phyloP scores from a whole-genome alignment of 768 basidiomycete species.

The Pleurotus sapidus region DNA sequence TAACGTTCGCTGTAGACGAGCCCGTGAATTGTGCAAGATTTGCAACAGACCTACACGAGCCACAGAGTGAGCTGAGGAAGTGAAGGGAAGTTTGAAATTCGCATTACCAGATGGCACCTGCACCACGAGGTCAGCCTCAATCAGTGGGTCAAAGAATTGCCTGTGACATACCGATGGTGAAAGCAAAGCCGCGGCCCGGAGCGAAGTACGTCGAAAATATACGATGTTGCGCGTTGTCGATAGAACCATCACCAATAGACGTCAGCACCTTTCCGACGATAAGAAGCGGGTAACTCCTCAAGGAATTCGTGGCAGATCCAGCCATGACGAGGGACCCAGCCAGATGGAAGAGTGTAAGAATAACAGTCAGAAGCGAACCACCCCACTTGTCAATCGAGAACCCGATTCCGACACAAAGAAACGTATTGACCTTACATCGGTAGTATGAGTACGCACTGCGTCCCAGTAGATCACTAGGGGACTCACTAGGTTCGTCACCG shows the following conservation, averaged over 20 bases:
- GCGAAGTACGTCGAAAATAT: constrained; percentile 43
- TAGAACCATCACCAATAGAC: constrained; percentile 35
- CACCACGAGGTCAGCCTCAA: constrained; percentile 9
- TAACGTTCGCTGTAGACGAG: constrained; percentile 38
- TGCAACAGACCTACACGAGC: constrained; percentile 27
- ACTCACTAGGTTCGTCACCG: constrained; percentile 32
- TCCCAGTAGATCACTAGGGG: too few species aligned
- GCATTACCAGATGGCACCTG: constrained; percentile 29
- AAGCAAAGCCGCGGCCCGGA: constrained; percentile 36
- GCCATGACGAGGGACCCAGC: constrained; percentile 33
- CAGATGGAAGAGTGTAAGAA: constrained; percentile 34
- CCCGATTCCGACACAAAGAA: constrained; percentile 36
- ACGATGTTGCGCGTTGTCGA: constrained; percentile 41
- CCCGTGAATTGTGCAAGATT: constrained; percentile 39
- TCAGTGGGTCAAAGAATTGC: neutral
- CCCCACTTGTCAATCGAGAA: constrained; percentile 41
- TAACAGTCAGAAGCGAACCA: constrained; percentile 31
- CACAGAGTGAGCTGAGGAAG: neutral
- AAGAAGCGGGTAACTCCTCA: constrained; percentile 36
- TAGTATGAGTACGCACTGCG: neutral
- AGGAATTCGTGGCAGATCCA: constrained; percentile 32
- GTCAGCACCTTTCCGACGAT: constrained; percentile 37
- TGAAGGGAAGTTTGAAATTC: neutral
- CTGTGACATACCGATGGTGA: constrained; percentile 27
- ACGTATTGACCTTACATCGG: constrained; percentile 32